phyloP scores from a whole-genome alignment of 768 basidiomycete genomes.

The Albatrellus ellisii region DNA sequence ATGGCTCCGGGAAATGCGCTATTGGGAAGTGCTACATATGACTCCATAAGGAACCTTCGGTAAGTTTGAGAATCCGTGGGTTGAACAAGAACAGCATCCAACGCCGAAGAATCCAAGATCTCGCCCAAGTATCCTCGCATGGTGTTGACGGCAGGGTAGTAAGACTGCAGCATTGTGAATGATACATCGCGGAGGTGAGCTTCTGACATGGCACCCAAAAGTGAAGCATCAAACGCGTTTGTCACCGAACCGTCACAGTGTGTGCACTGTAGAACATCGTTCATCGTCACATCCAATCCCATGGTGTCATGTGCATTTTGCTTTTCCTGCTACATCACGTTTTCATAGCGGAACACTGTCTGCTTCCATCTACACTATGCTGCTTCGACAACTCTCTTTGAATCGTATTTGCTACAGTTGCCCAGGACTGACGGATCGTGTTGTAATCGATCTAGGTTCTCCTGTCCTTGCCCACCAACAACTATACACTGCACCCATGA shows the following conservation, averaged over 20 bases:
- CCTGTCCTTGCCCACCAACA: no score
- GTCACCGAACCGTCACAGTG: not conserved
- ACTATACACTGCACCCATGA: no score
- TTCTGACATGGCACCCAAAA: not conserved
- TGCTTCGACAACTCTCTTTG: no score
- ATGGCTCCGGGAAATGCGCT: not conserved
- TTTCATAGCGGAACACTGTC: no score
- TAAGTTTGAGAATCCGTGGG: not conserved
- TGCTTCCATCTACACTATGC: no score
- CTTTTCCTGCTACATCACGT: no score
- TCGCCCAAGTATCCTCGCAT: not conserved
- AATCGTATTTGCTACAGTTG: no score
- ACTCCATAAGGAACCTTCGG: not conserved
- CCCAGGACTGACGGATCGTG: no score
- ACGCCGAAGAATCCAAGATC: not conserved
- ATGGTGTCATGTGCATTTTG: no score
- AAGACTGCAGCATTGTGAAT: not conserved
- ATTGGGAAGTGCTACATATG: not conserved
- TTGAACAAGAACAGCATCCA: not conserved
- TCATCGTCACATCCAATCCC: no score
- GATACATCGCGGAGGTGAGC: not conserved
- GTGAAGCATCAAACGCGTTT: not conserved
- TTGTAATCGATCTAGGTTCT: no score
- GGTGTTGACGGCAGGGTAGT: not conserved
- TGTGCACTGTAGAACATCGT: not conserved